Percentiles rank a stretch among this genome's conserved stretches.
Conservation (phyloP, 2,329 filamentous ascomycete genomes). For the Phoma sp. region DNA sequence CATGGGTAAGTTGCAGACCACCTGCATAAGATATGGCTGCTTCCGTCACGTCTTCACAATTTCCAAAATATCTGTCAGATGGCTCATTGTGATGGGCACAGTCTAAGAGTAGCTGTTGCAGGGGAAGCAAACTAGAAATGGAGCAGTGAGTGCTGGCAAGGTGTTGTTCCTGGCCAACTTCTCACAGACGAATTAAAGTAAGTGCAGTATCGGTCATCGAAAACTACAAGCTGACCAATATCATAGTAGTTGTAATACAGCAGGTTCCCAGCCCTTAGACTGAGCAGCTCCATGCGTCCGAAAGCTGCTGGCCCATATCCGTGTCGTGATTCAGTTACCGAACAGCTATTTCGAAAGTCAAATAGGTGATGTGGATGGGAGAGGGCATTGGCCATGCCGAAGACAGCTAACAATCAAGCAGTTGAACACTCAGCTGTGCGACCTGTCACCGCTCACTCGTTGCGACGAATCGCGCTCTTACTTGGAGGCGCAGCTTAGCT, state of each 20-base stretch:
- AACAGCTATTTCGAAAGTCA: neutral
- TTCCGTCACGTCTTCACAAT: too few relatives aligned
- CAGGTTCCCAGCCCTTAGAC: neutral
- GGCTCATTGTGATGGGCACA: too few relatives aligned
- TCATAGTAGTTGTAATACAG: conserved; percentile 26
- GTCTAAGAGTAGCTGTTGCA: too few relatives aligned
- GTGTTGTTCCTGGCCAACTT: neutral
- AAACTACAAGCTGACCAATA: conserved; percentile 18
- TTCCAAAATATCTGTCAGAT: too few relatives aligned
- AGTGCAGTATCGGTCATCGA: neutral
- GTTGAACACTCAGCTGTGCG: neutral
- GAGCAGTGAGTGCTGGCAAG: too few relatives aligned
- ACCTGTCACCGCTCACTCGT: conserved; percentile 2
- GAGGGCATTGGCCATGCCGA: neutral
- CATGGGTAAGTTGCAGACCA: too few relatives aligned
- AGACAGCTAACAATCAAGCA: conserved; percentile 1
- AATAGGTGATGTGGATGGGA: neutral
- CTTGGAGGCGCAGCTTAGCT: conserved; percentile 18
- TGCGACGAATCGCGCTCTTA: conserved; percentile 19
- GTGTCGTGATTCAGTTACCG: neutral
- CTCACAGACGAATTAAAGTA: conserved; percentile 9
- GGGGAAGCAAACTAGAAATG: too few relatives aligned
- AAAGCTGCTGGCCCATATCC: neutral
- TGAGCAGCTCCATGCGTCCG: neutral
- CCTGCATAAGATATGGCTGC: too few relatives aligned